These are phyloP conservation scores for Phialophora macrospora DNA, from an alignment of 2,329 filamentous ascomycete species.

Conservation along the genomic window DNA sequence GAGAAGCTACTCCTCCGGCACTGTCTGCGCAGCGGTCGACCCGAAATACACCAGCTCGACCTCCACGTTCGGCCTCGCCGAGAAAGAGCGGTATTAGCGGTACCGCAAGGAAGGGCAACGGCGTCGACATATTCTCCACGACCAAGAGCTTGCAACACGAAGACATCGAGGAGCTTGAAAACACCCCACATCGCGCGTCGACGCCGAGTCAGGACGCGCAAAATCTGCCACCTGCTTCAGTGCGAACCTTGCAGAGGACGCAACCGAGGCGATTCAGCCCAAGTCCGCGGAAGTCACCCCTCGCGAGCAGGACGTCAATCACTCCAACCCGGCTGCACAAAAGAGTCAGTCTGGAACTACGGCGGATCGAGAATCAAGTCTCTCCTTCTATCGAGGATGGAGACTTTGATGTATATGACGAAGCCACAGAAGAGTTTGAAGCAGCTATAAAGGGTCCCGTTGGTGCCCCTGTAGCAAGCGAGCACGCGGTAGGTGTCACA, in stretches of 20 bases:
- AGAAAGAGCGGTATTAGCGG: conserved; percentile 52
- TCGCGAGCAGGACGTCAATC: conserved; percentile 29
- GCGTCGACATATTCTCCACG: conserved; percentile 34
- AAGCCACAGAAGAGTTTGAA: conserved; percentile 16
- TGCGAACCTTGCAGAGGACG: neutral
- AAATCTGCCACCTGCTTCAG: neutral
- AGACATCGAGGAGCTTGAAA: conserved; percentile 36
- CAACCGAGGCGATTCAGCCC: conserved; percentile 11
- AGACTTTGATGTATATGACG: conserved; percentile 6
- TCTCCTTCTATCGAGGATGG: conserved; percentile 21
- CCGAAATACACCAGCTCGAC: conserved; percentile 46
- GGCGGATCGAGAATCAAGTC: conserved; percentile 13
- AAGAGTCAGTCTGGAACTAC: conserved; percentile 22
- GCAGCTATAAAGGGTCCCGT: neutral
- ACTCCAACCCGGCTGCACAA: conserved; percentile 25
- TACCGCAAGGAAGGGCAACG: conserved; percentile 42
- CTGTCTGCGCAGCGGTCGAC: conserved; percentile 46
- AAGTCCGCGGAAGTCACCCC: conserved; percentile 29
- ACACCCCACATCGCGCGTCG: conserved; percentile 44
- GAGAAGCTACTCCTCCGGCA: conserved; percentile 47
- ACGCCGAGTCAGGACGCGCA: conserved; percentile 40
- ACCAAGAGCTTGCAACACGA: conserved; percentile 22
- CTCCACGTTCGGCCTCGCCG: conserved; percentile 52
- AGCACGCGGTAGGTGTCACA: conserved; percentile 26
- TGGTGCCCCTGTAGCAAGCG: conserved; percentile 16